Evolutionary conservation across 2,329 filamentous ascomycete species (phyloP).

Genomic region (Herpotrichia juniperi): DNA sequence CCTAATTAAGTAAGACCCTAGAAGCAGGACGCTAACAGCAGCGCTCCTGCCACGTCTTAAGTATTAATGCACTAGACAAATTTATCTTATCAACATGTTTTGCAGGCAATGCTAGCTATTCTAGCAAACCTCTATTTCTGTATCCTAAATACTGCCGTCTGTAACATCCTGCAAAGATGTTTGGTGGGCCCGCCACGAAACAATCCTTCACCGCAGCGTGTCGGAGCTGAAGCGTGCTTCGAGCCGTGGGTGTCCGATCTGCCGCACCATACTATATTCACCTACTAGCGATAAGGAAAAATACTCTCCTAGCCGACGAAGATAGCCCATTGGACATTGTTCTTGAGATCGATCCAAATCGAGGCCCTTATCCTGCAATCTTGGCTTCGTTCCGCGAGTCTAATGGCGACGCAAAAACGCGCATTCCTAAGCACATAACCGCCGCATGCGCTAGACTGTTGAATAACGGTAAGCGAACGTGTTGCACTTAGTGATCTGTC

Average conservation of each 20-base stretch:
- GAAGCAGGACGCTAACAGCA: no score
- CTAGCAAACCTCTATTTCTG: no score
- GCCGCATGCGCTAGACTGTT: slow-evolving; percentile 16
- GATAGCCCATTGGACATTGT: slow-evolving; percentile 19
- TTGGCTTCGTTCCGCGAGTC: slow-evolving; percentile 15
- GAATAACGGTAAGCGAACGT: slow-evolving; percentile 12
- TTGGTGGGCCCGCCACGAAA: slow-evolving; percentile 17
- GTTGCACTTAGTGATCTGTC: neutral
- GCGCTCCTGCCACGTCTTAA: no score
- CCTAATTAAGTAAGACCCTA: no score
- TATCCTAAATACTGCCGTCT: no score
- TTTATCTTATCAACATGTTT: no score
- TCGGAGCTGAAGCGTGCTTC: slow-evolving; percentile 23
- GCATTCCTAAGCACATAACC: slow-evolving; percentile 17
- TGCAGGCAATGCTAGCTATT: no score
- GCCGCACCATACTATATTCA: slow-evolving; percentile 20
- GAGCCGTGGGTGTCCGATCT: slow-evolving; percentile 18
- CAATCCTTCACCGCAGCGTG: slow-evolving; percentile 19
- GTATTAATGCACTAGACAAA: no score
- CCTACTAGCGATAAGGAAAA: slow-evolving; percentile 18
- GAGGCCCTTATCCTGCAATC: slow-evolving; percentile 19
- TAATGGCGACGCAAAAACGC: neutral
- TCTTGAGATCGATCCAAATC: slow-evolving; percentile 15
- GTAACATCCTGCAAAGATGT: no score
- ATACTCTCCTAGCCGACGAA: slow-evolving; percentile 10